Percentiles rank a stretch among this genome's conserved stretches.
These are phyloP conservation scores for Ascochyta pisi DNA, from an alignment of 2,329 filamentous ascomycete genomes.

Conservation along the genomic window DNA sequence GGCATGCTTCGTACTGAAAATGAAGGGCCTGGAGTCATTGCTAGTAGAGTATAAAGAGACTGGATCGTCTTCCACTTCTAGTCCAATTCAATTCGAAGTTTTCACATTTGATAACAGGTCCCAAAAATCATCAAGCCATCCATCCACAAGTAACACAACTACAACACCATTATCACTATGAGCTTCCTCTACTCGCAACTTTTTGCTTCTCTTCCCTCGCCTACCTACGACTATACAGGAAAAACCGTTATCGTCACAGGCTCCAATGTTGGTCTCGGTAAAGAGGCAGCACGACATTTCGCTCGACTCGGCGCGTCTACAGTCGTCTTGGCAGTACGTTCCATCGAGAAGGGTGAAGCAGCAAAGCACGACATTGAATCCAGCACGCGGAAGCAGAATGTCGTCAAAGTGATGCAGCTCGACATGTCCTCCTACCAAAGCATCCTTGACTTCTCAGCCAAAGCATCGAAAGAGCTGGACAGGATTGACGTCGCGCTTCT, in stretches of 20 bases:
- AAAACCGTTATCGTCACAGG: constrained; percentile 54
- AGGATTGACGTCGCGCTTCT: constrained; percentile 40
- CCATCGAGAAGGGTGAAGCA: constrained; percentile 35
- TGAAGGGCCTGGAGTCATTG: too few relatives aligned
- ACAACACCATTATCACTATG: constrained; percentile 2
- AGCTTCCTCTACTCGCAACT: constrained; percentile 51
- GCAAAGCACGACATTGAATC: constrained; percentile 33
- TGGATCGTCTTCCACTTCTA: too few relatives aligned
- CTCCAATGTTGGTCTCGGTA: constrained; percentile 42
- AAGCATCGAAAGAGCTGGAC: constrained; percentile 27
- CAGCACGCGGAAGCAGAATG: constrained; percentile 15
- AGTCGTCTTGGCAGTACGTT: constrained; percentile 44
- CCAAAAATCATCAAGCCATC: too few relatives aligned
- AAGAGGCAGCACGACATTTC: constrained; percentile 39
- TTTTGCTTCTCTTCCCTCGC: constrained; percentile 39
- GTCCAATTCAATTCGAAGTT: too few relatives aligned
- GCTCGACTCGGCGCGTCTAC: constrained; percentile 27
- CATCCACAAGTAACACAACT: too few relatives aligned
- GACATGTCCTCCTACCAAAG: constrained; percentile 30
- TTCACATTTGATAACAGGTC: too few relatives aligned
- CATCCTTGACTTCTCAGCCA: constrained; percentile 26
- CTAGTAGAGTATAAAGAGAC: too few relatives aligned
- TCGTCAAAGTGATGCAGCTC: constrained; percentile 37
- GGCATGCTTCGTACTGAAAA: too few relatives aligned
- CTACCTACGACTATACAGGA: constrained; percentile 20